Base-by-base conservation (phyloP, 805 yeast genomes). In the Metschnikowia aberdeeniae region DNA sequence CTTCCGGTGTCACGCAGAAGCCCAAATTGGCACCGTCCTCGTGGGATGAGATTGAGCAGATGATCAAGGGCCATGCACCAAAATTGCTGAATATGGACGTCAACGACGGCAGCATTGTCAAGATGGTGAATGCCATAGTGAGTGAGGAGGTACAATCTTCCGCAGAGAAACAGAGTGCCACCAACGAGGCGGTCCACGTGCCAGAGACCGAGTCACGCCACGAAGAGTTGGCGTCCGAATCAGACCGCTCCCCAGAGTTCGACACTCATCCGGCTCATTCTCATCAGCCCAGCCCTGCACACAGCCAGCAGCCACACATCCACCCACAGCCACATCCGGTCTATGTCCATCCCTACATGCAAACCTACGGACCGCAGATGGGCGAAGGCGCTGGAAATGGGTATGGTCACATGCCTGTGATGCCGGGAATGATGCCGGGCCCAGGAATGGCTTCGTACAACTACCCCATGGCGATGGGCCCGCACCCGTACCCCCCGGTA, bases 21-120 rank as follows among this genome's bases (percentile, higher is more conserved):
- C 41, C 44, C 19, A 45, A 39, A 10, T 40, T 42, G 14, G 53
- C 55, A 3, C 65, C 67, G 4, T 44, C 53, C 6, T 59, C 72
- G 0, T 54, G 68, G n/a, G 67, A 62, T 31, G 74, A 68, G 30
- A 69, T 70, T 36, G 70, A 68, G 51, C 60, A 60, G 31, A 57
- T 61, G 40, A 70, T 70, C 27, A 48, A 60, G 7, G 62, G 55
- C 31, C 75, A 70, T 44, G 61, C 72, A 2, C 59, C 60, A 14
- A 55, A 60, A 33, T 14, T 45, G 22, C 27, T 19, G n/a, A 31
- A 26, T 2, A 42, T 31, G 7, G 55, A 51, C 28, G 45, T 40
- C 27, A 32, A 37, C 8, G 55, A 51, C 5, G 44, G 36, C 13
- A 49, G 47, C 3, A 42, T 47, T 22, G 50, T 47, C 3, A 47